Base-by-base conservation (phyloP, 2,329 filamentous ascomycete genomes). In the Colletotrichum orchidophilum region DNA sequence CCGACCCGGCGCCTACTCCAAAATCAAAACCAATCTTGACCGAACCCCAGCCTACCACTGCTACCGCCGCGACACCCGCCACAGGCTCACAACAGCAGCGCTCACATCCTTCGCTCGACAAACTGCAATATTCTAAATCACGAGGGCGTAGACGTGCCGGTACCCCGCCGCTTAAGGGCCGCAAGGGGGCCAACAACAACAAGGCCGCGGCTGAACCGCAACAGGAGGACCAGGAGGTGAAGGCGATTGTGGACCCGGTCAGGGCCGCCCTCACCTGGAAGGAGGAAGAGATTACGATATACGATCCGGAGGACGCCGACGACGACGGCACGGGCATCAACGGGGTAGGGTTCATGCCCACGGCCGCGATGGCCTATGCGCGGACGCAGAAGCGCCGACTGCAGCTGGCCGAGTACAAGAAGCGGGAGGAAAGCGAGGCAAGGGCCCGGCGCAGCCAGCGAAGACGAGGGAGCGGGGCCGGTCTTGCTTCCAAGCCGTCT, bases 251-350 rank as follows among this genome's bases (percentile, higher is more conserved):
- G 63, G 88, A 90, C 65, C 87, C 88, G 0, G 77, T 90, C 11
- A 84, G 89, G 42, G 88, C 89, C 7, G 85, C 88, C 3, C 81
- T 92, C 63, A 92, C 90, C 1, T 92, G 90, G 90, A 89, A 90
- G 75, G 89, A 91, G 73, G 87, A 92, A 74, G 90, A 92, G 76
- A 92, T 92, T 71, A 92, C 90, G 1, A 84, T 91, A 31, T 90
- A 92, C 78, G 87, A 91, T 74, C 88, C 89, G 0, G 83, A 89
- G 50, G 90, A 92, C 76, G 85, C 87, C 73, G 90, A 92, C 73
- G 90, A 92, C 75, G 90, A 92, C 76, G 90, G 90, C 61, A 88
- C 87, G 3, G 90, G 90, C 26, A 89, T 92, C 76, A 92, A 92
- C 77, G 90, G 90, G 5, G 89, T 92, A 71, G 90, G 90, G 0